Evolutionary conservation across 2,329 filamentous ascomycete genomes (phyloP), one percentile per base, ranked within the genome.

Genomic region (Pseudogymnoascus sp.): DNA sequence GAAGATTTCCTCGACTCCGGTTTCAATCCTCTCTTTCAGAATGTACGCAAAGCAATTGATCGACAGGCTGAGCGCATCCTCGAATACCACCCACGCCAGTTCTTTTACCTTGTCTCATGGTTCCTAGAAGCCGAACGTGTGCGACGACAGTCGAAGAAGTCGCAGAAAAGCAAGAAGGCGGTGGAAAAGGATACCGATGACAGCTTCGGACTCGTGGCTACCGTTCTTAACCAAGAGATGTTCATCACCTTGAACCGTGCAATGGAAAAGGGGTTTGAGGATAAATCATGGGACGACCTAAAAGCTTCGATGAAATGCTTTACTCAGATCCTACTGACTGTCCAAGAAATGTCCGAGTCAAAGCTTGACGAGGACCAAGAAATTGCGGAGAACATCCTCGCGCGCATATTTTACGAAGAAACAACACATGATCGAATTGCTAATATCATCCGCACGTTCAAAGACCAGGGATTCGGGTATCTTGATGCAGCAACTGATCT

Each of bases 351-450:
- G 92, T 80, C 86, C 1, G 85, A 89, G 53, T 94, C 90, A 1
- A 81, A 83, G 0, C 82, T 90, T 30, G 92, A 97, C 64, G 92
- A 97, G n/a, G 90, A 99, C 66, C 89, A 96, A 70, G 94, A 97
- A 68, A 97, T 99, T 71, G 93, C 94, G 0, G 93, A 99, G 71
- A 99, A 99, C 68, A 97, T 96, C 11, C 84, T 96, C 59, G 95
- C 89, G 68, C 90, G 93, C 64, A 90, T 99, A n/a, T 99, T 99
- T 73, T 99, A 99, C 75, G 94, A 99, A 74, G 91, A 97, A 70
- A 84, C 90, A 0, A 97, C 92, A 0, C 92, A 99, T 69, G 93
- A 99, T 64, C 82, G 89, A 22, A 83, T 99, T 59, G 82, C 93
- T 30, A 83, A 86, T 62, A 89, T 97, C 60, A 80, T 93, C 1